A percentile compares a stretch with the other conserved stretches of the same genome.
Conservation (phyloP, 2,329 filamentous ascomycete species). For the Beauveria varroae region DNA sequence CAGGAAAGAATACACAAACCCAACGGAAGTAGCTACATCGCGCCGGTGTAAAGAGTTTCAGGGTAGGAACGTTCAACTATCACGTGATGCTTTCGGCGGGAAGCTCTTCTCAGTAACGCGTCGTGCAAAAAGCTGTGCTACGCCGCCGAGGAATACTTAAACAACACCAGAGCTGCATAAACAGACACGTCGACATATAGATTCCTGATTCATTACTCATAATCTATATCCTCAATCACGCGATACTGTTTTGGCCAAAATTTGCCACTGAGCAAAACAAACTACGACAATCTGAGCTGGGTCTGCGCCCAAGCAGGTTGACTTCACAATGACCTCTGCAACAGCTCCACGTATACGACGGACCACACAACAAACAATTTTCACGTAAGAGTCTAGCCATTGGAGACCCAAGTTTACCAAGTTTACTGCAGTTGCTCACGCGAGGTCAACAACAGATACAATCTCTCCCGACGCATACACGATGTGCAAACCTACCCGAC, state of each 20-base stretch:
- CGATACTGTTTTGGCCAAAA: background rate
- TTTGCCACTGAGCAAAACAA: background rate
- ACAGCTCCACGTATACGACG: constrained; percentile 35
- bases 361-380: constrained; percentile 41
- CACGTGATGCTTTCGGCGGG: background rate
- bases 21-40: background rate
- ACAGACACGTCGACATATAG: background rate
- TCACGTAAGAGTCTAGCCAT: constrained; percentile 30
- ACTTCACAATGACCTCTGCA: constrained; percentile 25
- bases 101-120: constrained; percentile 8
- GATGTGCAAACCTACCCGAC: constrained; percentile 55
- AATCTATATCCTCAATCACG: background rate
- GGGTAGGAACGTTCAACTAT: background rate
- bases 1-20: background rate
- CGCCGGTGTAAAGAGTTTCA: background rate
- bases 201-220: background rate
- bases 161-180: background rate
- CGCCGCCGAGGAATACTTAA: background rate
- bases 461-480: constrained; percentile 49
- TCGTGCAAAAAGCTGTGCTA: constrained; percentile 3
- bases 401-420: too few species aligned
- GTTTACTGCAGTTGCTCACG: background rate
- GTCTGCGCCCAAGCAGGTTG: constrained; percentile 5
- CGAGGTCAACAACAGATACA: constrained; percentile 39
- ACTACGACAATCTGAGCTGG: background rate